A percentile compares a stretch with the other conserved stretches of the same genome.
Conservation (phyloP, 2,329 filamentous ascomycete genomes). For the Lecanicillium sp. region DNA sequence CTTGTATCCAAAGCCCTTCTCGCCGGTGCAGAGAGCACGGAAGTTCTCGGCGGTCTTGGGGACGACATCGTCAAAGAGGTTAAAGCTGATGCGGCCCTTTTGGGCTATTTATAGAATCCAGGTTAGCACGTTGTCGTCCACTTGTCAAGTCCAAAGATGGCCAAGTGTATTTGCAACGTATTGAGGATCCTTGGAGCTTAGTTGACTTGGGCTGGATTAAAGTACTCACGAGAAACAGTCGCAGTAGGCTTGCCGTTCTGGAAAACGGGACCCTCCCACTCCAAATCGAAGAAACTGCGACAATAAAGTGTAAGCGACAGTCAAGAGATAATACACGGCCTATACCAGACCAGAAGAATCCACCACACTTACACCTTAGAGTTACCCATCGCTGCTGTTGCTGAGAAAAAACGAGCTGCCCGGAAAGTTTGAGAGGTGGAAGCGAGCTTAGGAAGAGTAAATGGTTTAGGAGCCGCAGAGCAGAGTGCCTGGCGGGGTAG, state of each 20-base stretch:
- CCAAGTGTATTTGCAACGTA: background rate
- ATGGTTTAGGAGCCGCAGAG: slow-evolving; percentile 30
- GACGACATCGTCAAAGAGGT: slow-evolving; percentile 76
- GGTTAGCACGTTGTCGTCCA: background rate
- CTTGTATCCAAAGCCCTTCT: slow-evolving; percentile 77
- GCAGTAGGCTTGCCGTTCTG: slow-evolving; percentile 48
- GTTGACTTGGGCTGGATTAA: slow-evolving; percentile 6
- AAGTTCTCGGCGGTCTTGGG: slow-evolving; percentile 87
- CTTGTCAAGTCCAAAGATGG: too few species aligned
- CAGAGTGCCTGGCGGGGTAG: slow-evolving; percentile 37
- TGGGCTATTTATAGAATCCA: slow-evolving; percentile 44
- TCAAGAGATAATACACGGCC: background rate
- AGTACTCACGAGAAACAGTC: slow-evolving; percentile 49
- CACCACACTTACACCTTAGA: slow-evolving; percentile 54
- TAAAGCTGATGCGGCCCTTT: slow-evolving; percentile 76
- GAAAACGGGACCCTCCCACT: slow-evolving; percentile 66
- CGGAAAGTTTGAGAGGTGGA: slow-evolving; percentile 30
- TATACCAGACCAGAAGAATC: slow-evolving; percentile 9
- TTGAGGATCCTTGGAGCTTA: background rate
- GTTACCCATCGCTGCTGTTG: slow-evolving; percentile 63
- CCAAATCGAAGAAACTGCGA: slow-evolving; percentile 59
- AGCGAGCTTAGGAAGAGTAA: slow-evolving; percentile 32
- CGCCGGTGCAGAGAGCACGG: slow-evolving; percentile 70
- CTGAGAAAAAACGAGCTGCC: slow-evolving; percentile 38
- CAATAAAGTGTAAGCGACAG: background rate